Conservation (phyloP, 805 yeast genomes). For the Lipomyces sp. region DNA sequence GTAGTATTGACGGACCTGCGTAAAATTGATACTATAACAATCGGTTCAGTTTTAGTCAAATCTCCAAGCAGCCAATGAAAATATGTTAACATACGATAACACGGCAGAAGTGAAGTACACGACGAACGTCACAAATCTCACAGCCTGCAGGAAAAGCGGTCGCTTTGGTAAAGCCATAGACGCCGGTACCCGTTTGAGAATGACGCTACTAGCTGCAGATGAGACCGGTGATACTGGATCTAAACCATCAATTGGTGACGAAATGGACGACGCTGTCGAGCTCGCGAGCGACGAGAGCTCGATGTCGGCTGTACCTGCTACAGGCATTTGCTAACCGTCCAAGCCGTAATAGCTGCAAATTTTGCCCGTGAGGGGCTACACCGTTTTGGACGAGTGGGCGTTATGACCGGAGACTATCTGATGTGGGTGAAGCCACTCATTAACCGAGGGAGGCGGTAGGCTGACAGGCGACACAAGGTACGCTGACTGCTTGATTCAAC, state of each 20-base stretch:
- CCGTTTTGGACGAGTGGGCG: neutral
- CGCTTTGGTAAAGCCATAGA: slow-evolving; percentile 19
- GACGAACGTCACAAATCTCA: slow-evolving; percentile 24
- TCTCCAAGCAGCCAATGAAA: neutral
- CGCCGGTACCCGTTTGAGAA: slow-evolving; percentile 14
- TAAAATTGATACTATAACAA: slow-evolving; percentile 27
- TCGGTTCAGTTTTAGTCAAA: neutral
- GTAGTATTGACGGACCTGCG: slow-evolving; percentile 22
- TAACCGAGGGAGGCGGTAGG: no score
- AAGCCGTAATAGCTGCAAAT: neutral
- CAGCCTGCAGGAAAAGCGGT: slow-evolving; percentile 24
- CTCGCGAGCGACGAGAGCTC: slow-evolving; percentile 21
- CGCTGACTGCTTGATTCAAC: no score
- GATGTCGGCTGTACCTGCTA: slow-evolving; percentile 18
- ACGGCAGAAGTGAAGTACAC: slow-evolving; percentile 32
- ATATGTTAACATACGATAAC: slow-evolving; percentile 20
- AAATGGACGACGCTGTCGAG: slow-evolving; percentile 7
- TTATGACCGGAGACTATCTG: no score
- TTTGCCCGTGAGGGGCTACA: neutral
- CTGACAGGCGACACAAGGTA: no score
- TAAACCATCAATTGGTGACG: slow-evolving; percentile 4
- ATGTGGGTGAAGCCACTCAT: no score
- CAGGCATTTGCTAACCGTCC: neutral
- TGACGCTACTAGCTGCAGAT: slow-evolving; percentile 12
- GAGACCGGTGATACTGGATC: neutral